A percentile compares a stretch with the other conserved stretches of the same genome.
Conservation (phyloP, 805 yeast genomes). For the Citeromyces matritensis region DNA sequence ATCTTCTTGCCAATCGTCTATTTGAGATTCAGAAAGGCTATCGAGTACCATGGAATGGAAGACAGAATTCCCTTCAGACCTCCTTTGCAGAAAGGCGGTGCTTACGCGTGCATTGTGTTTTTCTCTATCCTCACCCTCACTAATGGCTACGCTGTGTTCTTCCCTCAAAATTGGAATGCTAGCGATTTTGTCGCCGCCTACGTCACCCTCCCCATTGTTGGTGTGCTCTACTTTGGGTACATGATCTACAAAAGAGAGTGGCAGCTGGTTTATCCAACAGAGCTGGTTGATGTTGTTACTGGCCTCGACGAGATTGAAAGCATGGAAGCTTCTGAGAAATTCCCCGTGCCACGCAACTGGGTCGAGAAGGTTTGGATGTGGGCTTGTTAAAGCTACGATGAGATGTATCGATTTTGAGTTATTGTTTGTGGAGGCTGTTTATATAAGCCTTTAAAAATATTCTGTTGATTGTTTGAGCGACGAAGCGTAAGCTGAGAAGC, state of each 20-base stretch:
- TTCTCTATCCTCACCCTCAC: slow-evolving; percentile 40
- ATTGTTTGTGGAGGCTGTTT: too few species aligned
- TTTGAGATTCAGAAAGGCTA: slow-evolving; percentile 51
- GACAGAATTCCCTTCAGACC: slow-evolving; percentile 47
- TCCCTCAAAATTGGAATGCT: slow-evolving; percentile 26
- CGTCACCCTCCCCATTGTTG: slow-evolving; percentile 55
- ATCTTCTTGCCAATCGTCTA: slow-evolving; percentile 34
- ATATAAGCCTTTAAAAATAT: too few species aligned
- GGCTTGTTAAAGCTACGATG: slow-evolving; percentile 29
- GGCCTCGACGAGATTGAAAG: slow-evolving; percentile 51
- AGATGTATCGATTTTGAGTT: too few species aligned
- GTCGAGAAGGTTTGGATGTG: slow-evolving; percentile 36
- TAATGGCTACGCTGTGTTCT: slow-evolving; percentile 61
- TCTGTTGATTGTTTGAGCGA: too few species aligned
- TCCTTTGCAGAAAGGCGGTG: slow-evolving; percentile 37
- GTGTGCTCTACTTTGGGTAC: slow-evolving; percentile 51
- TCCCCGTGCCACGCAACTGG: slow-evolving; percentile 18
- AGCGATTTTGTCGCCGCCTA: slow-evolving; percentile 60
- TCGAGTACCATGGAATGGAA: slow-evolving; percentile 29
- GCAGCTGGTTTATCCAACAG: slow-evolving; percentile 32
- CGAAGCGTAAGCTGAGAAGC: too few species aligned
- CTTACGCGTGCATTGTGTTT: slow-evolving; percentile 35
- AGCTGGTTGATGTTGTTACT: slow-evolving; percentile 42
- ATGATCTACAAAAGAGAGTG: slow-evolving; percentile 28
- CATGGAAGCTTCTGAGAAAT: slow-evolving; percentile 21